A percentile compares a stretch with the other conserved stretches of the same genome.
Evolutionary conservation across 352 stramenopile genomes (phyloP).

Genomic region (Pythium folliculosum): DNA sequence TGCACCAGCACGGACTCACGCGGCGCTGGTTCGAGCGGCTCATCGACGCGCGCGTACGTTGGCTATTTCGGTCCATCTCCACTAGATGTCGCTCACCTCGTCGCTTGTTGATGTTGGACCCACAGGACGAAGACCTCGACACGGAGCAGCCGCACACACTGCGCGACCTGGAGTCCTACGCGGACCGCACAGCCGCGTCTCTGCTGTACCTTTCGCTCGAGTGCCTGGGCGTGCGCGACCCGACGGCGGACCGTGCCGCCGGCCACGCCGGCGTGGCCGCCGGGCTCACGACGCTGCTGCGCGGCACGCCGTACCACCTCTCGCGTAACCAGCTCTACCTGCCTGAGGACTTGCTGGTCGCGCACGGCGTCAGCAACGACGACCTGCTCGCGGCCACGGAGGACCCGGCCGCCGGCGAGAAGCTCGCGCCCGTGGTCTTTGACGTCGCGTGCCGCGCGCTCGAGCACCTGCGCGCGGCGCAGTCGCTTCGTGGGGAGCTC

Average conservation of each 20-base stretch:
- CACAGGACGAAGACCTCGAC: conserved; percentile 81
- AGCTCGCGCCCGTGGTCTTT: conserved; percentile 85
- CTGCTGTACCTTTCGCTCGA: conserved; percentile 90
- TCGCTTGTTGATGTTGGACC: background rate
- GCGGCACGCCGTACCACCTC: conserved; percentile 71
- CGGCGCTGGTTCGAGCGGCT: conserved; percentile 91
- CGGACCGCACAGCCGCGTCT: conserved; percentile 88
- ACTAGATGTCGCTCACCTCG: background rate
- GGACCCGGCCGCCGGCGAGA: conserved; percentile 58
- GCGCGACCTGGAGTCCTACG: conserved; percentile 80
- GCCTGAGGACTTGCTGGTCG: conserved; percentile 76
- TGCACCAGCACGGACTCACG: conserved; percentile 80
- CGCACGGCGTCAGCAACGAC: conserved; percentile 59
- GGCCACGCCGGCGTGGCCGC: conserved; percentile 86
- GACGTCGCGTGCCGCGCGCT: conserved; percentile 85
- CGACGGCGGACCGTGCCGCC: conserved; percentile 74
- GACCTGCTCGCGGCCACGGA: conserved; percentile 62
- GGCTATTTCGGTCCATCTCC: background rate
- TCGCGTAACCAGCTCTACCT: conserved; percentile 76
- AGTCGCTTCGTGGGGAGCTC: conserved; percentile 55
- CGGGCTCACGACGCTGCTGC: conserved; percentile 83
- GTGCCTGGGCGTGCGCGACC: conserved; percentile 74
- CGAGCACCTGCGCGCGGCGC: conserved; percentile 78
- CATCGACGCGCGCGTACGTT: conserved; percentile 75
- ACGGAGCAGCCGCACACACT: conserved; percentile 72